phyloP scores from a whole-genome alignment of 208 protist species.

The Blastocrithidia nonstop region DNA sequence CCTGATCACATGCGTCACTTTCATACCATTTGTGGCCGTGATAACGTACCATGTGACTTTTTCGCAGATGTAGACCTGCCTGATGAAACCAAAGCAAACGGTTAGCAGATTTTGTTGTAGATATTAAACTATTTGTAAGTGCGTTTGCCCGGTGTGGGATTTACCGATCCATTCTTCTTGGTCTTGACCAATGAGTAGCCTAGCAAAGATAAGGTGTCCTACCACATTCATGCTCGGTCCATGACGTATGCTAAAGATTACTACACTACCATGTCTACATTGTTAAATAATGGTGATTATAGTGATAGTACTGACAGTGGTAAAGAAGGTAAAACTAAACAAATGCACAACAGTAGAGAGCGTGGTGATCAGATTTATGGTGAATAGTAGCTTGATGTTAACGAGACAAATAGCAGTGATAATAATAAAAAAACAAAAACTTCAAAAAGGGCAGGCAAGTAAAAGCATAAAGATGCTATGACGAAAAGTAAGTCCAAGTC shows the following conservation, averaged over 20 bases:
- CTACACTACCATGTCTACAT: neutral
- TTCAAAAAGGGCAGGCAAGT: neutral
- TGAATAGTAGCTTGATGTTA: neutral
- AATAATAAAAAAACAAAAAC: neutral
- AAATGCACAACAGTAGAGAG: too few relatives aligned
- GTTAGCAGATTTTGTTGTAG: slow-evolving; percentile 45
- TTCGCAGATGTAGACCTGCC: slow-evolving; percentile 64
- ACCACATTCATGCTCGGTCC: slow-evolving; percentile 55
- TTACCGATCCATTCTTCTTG: slow-evolving; percentile 57
- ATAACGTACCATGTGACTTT: slow-evolving; percentile 72
- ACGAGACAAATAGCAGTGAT: neutral
- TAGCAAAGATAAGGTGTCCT: slow-evolving; percentile 39
- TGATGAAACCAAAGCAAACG: slow-evolving; percentile 12
- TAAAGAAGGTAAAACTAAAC: neutral
- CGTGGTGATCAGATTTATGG: too few relatives aligned
- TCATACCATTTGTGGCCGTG: slow-evolving; percentile 54
- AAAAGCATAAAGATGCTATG: neutral
- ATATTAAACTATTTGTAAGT: slow-evolving; percentile 67
- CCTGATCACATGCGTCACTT: slow-evolving; percentile 43
- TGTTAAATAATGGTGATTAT: too few relatives aligned
- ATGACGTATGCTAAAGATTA: slow-evolving; percentile 21
- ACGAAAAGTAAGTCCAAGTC: neutral
- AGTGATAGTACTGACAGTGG: neutral
- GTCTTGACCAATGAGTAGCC: slow-evolving; percentile 57
- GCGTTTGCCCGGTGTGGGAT: slow-evolving; percentile 53